phyloP scores from a whole-genome alignment of 306 rosid genomes.

The Ormosia semicastrata region DNA sequence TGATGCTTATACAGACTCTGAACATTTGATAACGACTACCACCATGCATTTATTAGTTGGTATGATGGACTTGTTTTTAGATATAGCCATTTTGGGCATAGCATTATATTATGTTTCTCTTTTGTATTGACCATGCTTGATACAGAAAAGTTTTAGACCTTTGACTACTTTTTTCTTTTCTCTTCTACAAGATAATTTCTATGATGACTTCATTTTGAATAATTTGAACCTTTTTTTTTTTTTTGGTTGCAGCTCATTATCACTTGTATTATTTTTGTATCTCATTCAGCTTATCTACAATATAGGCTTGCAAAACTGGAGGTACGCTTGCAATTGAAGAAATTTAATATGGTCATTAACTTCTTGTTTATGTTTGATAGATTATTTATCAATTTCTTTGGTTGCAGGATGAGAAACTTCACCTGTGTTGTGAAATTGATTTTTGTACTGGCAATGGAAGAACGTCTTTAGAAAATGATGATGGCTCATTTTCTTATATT shows the following conservation, averaged over 20 bases:
- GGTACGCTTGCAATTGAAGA: conserved; percentile 42
- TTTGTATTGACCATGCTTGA: neutral
- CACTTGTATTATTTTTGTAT: conserved; percentile 50
- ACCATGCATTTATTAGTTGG: neutral
- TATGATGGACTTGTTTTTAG: neutral
- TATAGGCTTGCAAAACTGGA: conserved; percentile 56
- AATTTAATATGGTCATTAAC: neutral
- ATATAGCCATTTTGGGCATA: neutral
- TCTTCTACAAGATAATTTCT: neutral
- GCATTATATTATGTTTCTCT: neutral
- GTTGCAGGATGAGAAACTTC: conserved; percentile 59
- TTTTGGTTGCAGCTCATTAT: conserved; percentile 56
- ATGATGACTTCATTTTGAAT: neutral
- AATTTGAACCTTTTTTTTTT: neutral
- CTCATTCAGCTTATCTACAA: conserved; percentile 53
- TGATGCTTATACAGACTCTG: neutral
- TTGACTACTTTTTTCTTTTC: neutral
- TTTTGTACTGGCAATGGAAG: conserved; percentile 27
- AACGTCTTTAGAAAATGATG: conserved; percentile 17
- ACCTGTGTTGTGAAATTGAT: conserved; percentile 35
- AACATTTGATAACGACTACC: neutral
- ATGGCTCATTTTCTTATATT: conserved; percentile 27
- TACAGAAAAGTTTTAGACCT: neutral
- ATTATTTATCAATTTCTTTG: neutral
- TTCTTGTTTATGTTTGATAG: neutral